Evolutionary conservation across 139 green algal genomes (phyloP), one percentile per base, ranked within the genome.

Genomic region (Chlamydomonas asymmetrica): DNA sequence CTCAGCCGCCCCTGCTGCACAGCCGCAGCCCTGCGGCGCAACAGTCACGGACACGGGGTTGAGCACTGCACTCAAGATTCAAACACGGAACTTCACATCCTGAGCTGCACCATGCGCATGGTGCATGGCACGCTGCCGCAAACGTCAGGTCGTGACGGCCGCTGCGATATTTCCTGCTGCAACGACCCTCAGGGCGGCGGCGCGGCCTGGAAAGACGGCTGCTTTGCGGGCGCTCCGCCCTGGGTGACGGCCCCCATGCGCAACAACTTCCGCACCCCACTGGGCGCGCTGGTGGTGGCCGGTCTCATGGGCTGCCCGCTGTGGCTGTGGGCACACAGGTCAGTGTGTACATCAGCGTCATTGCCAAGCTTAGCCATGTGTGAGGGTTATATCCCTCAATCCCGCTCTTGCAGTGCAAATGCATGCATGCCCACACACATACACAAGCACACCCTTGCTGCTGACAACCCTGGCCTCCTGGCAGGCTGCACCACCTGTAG

Each of bases 261-360:
- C 1, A 72, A 78, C 50, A 77, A 77, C 34, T 86, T 91, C 49
- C 74, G 56, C 29, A 86, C 70, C 13, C 82, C 84, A 1, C 6
- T 49, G 8, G 87, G 87, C 20, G 37, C n/a, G 1, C 63, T 86
- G 63, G 71, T 80, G 13, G 39, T 91, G 4, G 43, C 37, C 2
- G 87, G 87, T 0, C 84, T 91, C 2, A 86, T 86, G 64, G 84
- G 84, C 27, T 83, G 73, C 57, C 87, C 87, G 6, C 57, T 91
- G 38, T 90, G 84, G 84, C 32, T 86, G 4, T 90, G 78, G 76
- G 69, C 72, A 4, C 56, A 52, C 25, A 63, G 62, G 75, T 75
- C n/a, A 35, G 63, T 73, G 59, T 10, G 31, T 16, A 25, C 13
- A 10, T 52, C 45, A 10, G 45, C 45, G 45, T 16, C 45, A 25